phyloP scores from a whole-genome alignment of 768 basidiomycete genomes.

The Lactarius evosmus region DNA sequence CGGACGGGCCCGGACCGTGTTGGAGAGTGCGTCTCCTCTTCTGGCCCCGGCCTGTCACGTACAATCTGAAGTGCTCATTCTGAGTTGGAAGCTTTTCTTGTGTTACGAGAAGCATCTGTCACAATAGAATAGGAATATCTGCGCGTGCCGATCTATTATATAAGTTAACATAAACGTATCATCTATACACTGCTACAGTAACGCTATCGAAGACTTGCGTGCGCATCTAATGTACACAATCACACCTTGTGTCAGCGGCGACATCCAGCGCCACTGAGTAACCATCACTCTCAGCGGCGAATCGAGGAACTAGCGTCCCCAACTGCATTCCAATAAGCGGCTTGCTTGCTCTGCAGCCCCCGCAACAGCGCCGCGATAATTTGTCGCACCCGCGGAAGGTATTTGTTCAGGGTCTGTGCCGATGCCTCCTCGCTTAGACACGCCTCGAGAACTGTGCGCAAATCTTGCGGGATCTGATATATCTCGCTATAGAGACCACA shows the following conservation, averaged over 20 bases:
- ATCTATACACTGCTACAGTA: conserved; percentile 9
- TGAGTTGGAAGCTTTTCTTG: no score
- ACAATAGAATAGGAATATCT: neutral
- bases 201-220: neutral
- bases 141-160: neutral
- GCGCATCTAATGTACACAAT: neutral
- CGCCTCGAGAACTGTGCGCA: conserved; percentile 42
- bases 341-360: conserved; percentile 43
- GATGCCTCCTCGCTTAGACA: conserved; percentile 45
- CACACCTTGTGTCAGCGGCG: neutral
- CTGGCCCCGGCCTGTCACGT: no score
- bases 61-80: no score
- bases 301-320: conserved; percentile 8
- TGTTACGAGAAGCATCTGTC: neutral
- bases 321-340: conserved; percentile 37
- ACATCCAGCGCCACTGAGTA: neutral
- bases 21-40: neutral
- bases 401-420: conserved; percentile 35
- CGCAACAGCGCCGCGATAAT: conserved; percentile 40
- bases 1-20: neutral
- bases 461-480: conserved; percentile 38
- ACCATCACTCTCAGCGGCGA: conserved; percentile 8
- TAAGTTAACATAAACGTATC: conserved; percentile 12
- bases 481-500: conserved; percentile 37
- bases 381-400: conserved; percentile 40